Conservation (phyloP, 192 early-diverging fungal genomes). For the Paraglomus occultum region DNA sequence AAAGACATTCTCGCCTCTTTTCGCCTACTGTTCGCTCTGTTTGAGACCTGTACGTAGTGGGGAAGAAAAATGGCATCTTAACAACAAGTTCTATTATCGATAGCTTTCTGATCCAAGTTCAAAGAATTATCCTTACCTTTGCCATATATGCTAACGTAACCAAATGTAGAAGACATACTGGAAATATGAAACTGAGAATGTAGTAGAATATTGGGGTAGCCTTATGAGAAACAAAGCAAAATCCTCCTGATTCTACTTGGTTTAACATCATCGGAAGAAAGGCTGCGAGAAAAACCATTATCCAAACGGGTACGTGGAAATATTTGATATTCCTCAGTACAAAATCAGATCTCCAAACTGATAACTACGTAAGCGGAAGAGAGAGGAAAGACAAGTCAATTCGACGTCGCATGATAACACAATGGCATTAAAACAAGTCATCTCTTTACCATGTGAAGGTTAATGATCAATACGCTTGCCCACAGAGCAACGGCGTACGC, state of each 20-base stretch:
- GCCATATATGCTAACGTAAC: slow-evolving; percentile 14
- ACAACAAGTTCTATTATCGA: no score
- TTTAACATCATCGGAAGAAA: background rate
- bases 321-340: background rate
- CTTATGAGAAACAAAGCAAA: slow-evolving; percentile 10
- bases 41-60: no score
- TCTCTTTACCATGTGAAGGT: slow-evolving; percentile 16
- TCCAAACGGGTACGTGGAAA: background rate
- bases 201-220: background rate
- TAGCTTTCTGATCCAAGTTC: background rate
- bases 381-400: background rate
- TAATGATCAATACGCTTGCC: background rate
- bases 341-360: slow-evolving; percentile 9
- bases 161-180: background rate
- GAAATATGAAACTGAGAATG: slow-evolving; percentile 3
- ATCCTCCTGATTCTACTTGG: background rate
- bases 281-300: background rate
- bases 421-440: background rate
- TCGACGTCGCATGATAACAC: background rate
- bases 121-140: background rate
- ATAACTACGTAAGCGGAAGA: background rate
- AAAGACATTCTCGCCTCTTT: background rate
- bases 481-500: slow-evolving; percentile 1
- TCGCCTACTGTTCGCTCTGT: background rate
- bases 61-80: no score